A percentile compares a stretch with the other conserved stretches of the same genome.
These are phyloP conservation scores for Backusella macrospora DNA, from an alignment of 192 early-diverging fungal genomes.

Conservation along the genomic window DNA sequence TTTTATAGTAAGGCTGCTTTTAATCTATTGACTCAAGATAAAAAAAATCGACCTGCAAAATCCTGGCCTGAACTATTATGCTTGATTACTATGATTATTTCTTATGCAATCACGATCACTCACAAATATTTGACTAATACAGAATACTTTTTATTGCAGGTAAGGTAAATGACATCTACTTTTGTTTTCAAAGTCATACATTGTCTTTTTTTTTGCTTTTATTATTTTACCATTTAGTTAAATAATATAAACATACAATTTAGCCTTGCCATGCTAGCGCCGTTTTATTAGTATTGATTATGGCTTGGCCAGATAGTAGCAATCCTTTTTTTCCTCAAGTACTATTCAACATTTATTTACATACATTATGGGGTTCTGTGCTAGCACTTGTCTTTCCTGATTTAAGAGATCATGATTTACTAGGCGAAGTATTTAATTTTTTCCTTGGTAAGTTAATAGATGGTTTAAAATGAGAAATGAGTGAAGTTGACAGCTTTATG, in stretches of 20 bases:
- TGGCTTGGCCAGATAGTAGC: slow-evolving; percentile 41
- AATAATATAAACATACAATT: background rate
- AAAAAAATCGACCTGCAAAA: slow-evolving; percentile 7
- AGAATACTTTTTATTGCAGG: slow-evolving; percentile 46
- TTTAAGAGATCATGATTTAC: slow-evolving; percentile 50
- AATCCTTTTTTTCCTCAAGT: slow-evolving; percentile 44
- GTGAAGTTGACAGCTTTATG: background rate
- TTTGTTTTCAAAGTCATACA: too few species aligned
- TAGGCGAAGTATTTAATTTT: slow-evolving; percentile 56
- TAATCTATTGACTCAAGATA: slow-evolving; percentile 7
- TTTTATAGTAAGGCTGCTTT: background rate
- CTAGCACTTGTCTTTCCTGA: slow-evolving; percentile 53
- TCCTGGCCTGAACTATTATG: slow-evolving; percentile 25
- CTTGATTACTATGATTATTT: slow-evolving; percentile 33
- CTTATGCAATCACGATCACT: slow-evolving; percentile 39
- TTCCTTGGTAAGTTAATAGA: slow-evolving; percentile 46
- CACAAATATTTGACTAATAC: slow-evolving; percentile 48
- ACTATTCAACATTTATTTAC: slow-evolving; percentile 54
- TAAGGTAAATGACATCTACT: slow-evolving; percentile 2
- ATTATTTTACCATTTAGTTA: too few species aligned
- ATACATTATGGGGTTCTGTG: slow-evolving; percentile 55
- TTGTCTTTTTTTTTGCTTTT: too few species aligned
- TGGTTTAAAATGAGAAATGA: slow-evolving; percentile 14
- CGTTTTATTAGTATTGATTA: slow-evolving; percentile 44
- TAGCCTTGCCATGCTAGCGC: slow-evolving; percentile 58